Evolutionary conservation across 169 alveolate species (phyloP), one percentile per base, ranked within the genome.

Genomic region (Besnoitia besnoiti): DNA sequence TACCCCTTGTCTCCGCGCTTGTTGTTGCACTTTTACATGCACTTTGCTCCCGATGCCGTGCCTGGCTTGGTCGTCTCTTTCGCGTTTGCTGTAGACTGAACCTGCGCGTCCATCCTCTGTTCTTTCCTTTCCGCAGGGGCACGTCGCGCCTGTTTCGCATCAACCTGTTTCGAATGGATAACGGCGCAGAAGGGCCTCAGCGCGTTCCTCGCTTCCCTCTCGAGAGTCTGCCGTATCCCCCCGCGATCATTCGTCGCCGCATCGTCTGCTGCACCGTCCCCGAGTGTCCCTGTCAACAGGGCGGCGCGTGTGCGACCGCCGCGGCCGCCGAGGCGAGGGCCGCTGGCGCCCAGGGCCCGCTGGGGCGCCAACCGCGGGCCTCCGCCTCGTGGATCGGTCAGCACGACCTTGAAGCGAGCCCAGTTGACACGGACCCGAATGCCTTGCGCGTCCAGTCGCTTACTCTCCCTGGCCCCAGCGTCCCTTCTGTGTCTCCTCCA

Each of bases 81-180:
- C n/a, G n/a, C n/a, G n/a, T n/a, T n/a, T n/a, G n/a, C n/a, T n/a
- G n/a, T n/a, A n/a, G n/a, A n/a, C n/a, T n/a, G n/a, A n/a, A n/a
- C n/a, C n/a, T n/a, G n/a, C n/a, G n/a, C n/a, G n/a, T n/a, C n/a
- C n/a, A n/a, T n/a, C n/a, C n/a, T 67, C 40, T 67, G 80, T 30
- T 67, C 19, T 67, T n/a, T n/a, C 24, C 80, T 67, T 30, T n/a
- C 40, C 24, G 19, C 59, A 30, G 87, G n/a, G 87, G 87, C 10
- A 77, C 87, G 30, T 77, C 87, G 61, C 87, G 87, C 3, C 87
- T 77, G 33, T 77, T 77, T 55, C 49, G 87, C 12, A 77, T 77
- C 40, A 37, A 77, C 30, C 40, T 77, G 21, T 44, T 77, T 40
- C 30, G 39, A 14, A 21, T 42, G 50, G 35, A 27, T 8, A 55